Evolutionary conservation across 164 flowering plant genomes (phyloP).

Genomic region (Magnolia officinalis): DNA sequence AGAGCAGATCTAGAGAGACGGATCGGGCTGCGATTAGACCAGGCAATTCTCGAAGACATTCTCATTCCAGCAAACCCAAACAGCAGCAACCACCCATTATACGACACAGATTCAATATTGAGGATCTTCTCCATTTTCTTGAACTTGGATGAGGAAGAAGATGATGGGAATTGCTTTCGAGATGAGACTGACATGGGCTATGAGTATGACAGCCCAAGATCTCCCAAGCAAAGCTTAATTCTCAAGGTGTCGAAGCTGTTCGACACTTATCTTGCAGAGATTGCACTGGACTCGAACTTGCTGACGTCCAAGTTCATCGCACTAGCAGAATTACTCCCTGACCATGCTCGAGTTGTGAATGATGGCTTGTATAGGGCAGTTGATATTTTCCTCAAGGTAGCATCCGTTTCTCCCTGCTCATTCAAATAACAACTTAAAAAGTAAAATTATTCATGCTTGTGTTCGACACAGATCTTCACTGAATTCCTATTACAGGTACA

Average conservation of each 20-base stretch:
- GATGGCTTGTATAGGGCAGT: conserved; percentile 92
- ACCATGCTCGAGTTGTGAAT: conserved; percentile 73
- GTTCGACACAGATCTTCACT: too few relatives aligned
- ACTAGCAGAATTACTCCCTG: conserved; percentile 87
- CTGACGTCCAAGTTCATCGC: conserved; percentile 66
- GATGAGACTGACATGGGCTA: conserved; percentile 71
- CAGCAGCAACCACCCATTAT: conserved; percentile 54
- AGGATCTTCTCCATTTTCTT: conserved; percentile 86
- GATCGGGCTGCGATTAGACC: conserved; percentile 88
- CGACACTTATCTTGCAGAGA: conserved; percentile 87
- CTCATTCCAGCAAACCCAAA: conserved; percentile 65
- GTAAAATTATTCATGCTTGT: too few relatives aligned
- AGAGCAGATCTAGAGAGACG: conserved; percentile 82
- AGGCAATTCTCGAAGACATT: conserved; percentile 95
- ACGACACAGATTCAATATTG: conserved; percentile 68
- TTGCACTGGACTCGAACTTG: conserved; percentile 77
- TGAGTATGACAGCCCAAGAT: conserved; percentile 79
- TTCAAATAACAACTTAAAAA: neutral
- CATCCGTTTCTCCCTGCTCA: neutral
- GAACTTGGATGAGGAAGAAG: conserved; percentile 85
- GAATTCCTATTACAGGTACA: conserved; percentile 57
- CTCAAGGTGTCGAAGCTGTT: conserved; percentile 80
- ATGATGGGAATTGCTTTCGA: conserved; percentile 50
- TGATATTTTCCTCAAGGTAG: conserved; percentile 89
- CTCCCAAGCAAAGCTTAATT: conserved; percentile 86